Evolutionary conservation across 768 basidiomycete genomes (phyloP), one percentile per base, ranked within the genome.

Genomic region (Termitomyces sp.): DNA sequence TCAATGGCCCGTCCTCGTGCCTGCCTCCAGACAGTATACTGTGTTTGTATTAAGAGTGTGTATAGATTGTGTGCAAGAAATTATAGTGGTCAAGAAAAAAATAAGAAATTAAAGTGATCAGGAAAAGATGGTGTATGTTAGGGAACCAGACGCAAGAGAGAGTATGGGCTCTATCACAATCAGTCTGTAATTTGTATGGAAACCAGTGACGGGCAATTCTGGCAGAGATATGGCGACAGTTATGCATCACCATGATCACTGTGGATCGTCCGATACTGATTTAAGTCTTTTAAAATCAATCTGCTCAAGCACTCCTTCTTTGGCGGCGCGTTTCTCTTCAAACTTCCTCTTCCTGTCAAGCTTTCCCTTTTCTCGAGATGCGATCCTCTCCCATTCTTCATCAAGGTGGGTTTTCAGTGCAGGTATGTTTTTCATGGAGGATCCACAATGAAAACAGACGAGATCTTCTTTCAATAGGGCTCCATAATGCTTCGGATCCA

Each of bases 341-440:
- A 64, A 61, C 53, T 77, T 77, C 57, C 74, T 69, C 65, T 77
- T 76, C 47, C 69, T 72, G 62, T 70, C 71, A 17, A 65, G 65
- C 54, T 65, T 76, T 37, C 68, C 69, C 58, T 75, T 78, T 62
- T 73, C 75, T 48, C 68, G 70, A 45, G 66, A 69, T 19, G 67
- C 72, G 51, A 78, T 69, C 47, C 74, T 71, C 37, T 85, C 78
- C 78, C 84, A 90, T 65, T 93, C 90, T 60, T 81, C 77, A 65
- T 86, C 80, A 8, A 95, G 73, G 66, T 96, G 93, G 10, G 66
- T 67, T 63, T 91, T 93, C 48, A 96, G 71, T 35, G 73, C 69
- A 0, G 91, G 90, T 56, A 95, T 87, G 57, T 85, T 90, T 62
- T 81, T 85, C 68, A 84, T 73, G 55, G 71, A 68, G 40, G 76